phyloP scores from a whole-genome alignment of 2,329 filamentous ascomycete species.

The Sphaerulina musiva region DNA sequence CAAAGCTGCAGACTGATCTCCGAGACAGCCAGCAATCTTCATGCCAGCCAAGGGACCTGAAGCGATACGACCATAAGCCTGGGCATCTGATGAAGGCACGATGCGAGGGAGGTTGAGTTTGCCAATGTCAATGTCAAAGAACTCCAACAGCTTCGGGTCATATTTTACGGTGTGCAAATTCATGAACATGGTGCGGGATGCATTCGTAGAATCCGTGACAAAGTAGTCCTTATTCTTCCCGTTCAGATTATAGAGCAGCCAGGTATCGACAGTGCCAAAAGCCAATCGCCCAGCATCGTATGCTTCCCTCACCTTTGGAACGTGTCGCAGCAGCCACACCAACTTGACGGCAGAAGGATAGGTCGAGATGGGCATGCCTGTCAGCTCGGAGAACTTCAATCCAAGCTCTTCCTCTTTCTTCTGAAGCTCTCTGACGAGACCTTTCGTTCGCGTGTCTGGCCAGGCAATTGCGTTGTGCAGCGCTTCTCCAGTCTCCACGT shows the following conservation, averaged over 20 bases:
- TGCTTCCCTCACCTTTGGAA: conserved; percentile 60
- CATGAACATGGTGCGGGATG: conserved; percentile 91
- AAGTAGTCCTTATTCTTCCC: conserved; percentile 61
- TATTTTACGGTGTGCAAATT: conserved; percentile 76
- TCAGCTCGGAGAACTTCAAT: conserved; percentile 54
- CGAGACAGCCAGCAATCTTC: conserved; percentile 72
- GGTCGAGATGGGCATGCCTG: conserved; percentile 77
- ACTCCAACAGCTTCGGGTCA: conserved; percentile 68
- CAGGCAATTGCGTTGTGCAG: conserved; percentile 82
- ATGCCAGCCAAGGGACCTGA: conserved; percentile 61
- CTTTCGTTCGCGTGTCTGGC: conserved; percentile 76
- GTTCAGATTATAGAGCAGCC: conserved; percentile 79
- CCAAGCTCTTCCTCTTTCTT: conserved; percentile 59
- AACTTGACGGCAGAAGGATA: conserved; percentile 85
- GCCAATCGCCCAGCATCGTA: conserved; percentile 75
- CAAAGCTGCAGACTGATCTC: conserved; percentile 79
- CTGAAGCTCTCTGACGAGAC: conserved; percentile 71
- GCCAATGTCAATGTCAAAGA: conserved; percentile 67
- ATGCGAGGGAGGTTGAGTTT: conserved; percentile 75
- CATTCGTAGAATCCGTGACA: conserved; percentile 83
- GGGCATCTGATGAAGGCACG: conserved; percentile 68
- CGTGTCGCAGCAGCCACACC: conserved; percentile 73
- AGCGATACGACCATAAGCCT: conserved; percentile 63
- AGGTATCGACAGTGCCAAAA: conserved; percentile 83
- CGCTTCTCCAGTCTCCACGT: conserved; percentile 69